Percentiles rank a stretch among this genome's conserved stretches.
Conservation (phyloP, 176 grass and related monocot species). For the bread wheat (Triticum aestivum) region IWGSC_CS_RefSeq_v2.1 NC_057800.1:481570029-481570528, state of each 20-base stretch:
- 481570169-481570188: constrained; percentile 35
- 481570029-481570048: background rate
- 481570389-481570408: constrained; percentile 10
- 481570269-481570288: constrained; percentile 25
- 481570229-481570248: background rate
- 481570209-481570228: constrained; percentile 3
- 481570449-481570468: background rate
- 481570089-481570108: constrained; percentile 71
- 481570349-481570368: constrained; percentile 23
- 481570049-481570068: constrained; percentile 27
- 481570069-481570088: constrained; percentile 2
- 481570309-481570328: constrained; percentile 41
- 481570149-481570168: constrained; percentile 42
- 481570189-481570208: background rate
- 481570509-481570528: no score
- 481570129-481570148: constrained; percentile 35
- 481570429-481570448: background rate
- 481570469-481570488: no score
- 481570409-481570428: background rate
- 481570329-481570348: constrained; percentile 25
- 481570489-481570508: no score
- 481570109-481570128: constrained; percentile 61
- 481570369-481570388: constrained; percentile 25
- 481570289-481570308: constrained; percentile 41
- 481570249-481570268: background rate